Base-by-base conservation (phyloP, 768 basidiomycete genomes). In the Agrocybe praecox region DNA sequence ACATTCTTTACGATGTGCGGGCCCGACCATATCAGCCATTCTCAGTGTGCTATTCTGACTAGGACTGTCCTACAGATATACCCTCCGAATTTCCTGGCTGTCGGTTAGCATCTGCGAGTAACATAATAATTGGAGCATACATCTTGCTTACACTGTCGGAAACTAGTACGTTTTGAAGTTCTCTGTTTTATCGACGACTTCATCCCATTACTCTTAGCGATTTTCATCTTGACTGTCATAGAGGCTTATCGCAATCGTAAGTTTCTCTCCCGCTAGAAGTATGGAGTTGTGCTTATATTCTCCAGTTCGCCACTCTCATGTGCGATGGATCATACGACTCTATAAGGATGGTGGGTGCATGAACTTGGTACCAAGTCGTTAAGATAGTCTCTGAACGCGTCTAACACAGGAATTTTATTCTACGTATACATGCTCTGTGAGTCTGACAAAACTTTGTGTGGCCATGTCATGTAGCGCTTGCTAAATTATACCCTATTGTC, bases 351-450 rank as follows among this genome's bases (percentile, higher is more conserved):
- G 78, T 74, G 42, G 46, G 67, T 52, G 3, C 26, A 47, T 21
- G 43, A n/a, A n/a, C n/a, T n/a, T n/a, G n/a, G n/a, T n/a, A n/a
- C n/a, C n/a, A n/a, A n/a, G n/a, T n/a, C n/a, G n/a, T n/a, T n/a
- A n/a, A n/a, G n/a, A n/a, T n/a, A n/a, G n/a, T n/a, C n/a, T n/a
- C n/a, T n/a, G n/a, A n/a, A 15, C 1, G 5, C 18, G 22, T 5
- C 32, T 17, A 22, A 15, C 44, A 18, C 44, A 78, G 76, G 76
- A 7, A 62, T 78, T 45, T 36, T 79, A 14, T 80, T 76, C 53
- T 79, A 78, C 56, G 44, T 72, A 24, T 77, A 73, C 56, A 64
- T 76, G 32, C 62, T 77, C n/a, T 54, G 77, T 78, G 49, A 45
- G 72, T 64, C 1, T 2, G 11, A 45, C 24, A 32, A 7, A 5